Percentiles rank a stretch among this genome's conserved stretches.
phyloP scores from a whole-genome alignment of 495 filamentous ascomycete genomes.

The Podospora appendiculata region DNA sequence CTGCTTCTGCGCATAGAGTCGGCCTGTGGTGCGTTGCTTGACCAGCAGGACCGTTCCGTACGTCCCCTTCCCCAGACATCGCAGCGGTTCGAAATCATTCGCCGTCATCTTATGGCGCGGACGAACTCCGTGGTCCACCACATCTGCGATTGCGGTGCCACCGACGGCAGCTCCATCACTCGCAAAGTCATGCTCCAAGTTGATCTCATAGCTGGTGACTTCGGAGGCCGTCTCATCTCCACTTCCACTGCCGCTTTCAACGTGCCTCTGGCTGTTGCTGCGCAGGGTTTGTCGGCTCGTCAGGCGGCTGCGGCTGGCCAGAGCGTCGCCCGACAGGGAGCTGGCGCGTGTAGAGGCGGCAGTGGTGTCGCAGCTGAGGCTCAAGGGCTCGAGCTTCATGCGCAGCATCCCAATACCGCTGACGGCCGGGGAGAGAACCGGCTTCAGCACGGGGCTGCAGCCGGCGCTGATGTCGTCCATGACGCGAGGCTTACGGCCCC shows the following conservation, averaged over 20 bases:
- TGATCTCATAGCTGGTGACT: slow-evolving; percentile 72
- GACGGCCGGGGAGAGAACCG: slow-evolving; percentile 44
- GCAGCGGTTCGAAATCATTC: slow-evolving; percentile 82
- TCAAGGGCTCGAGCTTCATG: slow-evolving; percentile 59
- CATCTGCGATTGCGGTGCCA: slow-evolving; percentile 14
- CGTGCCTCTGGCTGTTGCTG: slow-evolving; percentile 18
- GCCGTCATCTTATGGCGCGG: slow-evolving; percentile 75
- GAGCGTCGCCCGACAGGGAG: slow-evolving; percentile 32
- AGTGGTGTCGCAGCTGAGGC: slow-evolving; percentile 41
- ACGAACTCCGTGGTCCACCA: slow-evolving; percentile 33
- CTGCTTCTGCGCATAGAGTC: slow-evolving; percentile 95
- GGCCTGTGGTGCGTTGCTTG: slow-evolving; percentile 76
- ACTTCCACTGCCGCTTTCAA: slow-evolving; percentile 19
- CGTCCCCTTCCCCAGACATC: slow-evolving; percentile 93
- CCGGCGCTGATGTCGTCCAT: slow-evolving; percentile 45
- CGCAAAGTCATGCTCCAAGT: slow-evolving; percentile 78
- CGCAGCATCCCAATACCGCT: slow-evolving; percentile 73
- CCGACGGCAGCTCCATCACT: slow-evolving; percentile 38
- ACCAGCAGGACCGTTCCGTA: slow-evolving; percentile 92
- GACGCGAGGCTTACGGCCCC: slow-evolving; percentile 15
- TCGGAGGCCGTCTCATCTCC: slow-evolving; percentile 36
- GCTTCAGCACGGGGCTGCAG: slow-evolving; percentile 54
- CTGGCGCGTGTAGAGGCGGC: slow-evolving; percentile 32
- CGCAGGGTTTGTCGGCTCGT: slow-evolving; percentile 14
- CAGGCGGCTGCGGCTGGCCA: slow-evolving; percentile 15